These are phyloP conservation scores for Bryoerythrophyllum caledonicum DNA, from an alignment of 225 moss, liverwort and hornwort genomes.

Conservation along the genomic window DNA sequence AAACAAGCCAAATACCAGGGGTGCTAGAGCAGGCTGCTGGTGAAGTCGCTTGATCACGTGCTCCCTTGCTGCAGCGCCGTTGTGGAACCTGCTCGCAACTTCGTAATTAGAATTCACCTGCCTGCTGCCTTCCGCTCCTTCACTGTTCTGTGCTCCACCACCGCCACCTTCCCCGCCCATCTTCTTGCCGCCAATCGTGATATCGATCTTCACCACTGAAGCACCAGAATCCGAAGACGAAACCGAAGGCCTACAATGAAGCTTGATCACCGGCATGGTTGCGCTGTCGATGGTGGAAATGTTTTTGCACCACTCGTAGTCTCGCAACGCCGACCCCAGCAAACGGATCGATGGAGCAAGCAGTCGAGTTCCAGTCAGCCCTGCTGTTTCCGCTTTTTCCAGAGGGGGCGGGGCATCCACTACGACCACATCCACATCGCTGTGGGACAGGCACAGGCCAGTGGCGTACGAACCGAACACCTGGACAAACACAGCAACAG, in stretches of 20 bases:
- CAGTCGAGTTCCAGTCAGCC: slow-evolving; percentile 61
- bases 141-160: slow-evolving; percentile 26
- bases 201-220: slow-evolving; percentile 79
- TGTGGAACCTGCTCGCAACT: slow-evolving; percentile 79
- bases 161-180: slow-evolving; percentile 55
- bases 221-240: slow-evolving; percentile 3
- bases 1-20: slow-evolving; percentile 63
- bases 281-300: slow-evolving; percentile 88
- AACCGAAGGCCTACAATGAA: slow-evolving; percentile 72
- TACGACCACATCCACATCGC: slow-evolving; percentile 97
- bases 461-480: slow-evolving; percentile 98
- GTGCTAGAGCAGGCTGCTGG: slow-evolving; percentile 82
- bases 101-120: slow-evolving; percentile 67
- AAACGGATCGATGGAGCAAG: slow-evolving; percentile 73
- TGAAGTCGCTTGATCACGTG: slow-evolving; percentile 87
- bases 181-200: slow-evolving; percentile 88
- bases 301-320: slow-evolving; percentile 73
- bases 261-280: slow-evolving; percentile 96
- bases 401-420: slow-evolving; percentile 85
- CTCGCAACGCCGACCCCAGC: slow-evolving; percentile 67
- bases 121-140: slow-evolving; percentile 32
- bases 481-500: slow-evolving; percentile 37
- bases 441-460: slow-evolving; percentile 84
- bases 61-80: slow-evolving; percentile 91
- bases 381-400: slow-evolving; percentile 51